Evolutionary conservation across 2,329 filamentous ascomycete species (phyloP).

Genomic region (Xylariaceae sp.): DNA sequence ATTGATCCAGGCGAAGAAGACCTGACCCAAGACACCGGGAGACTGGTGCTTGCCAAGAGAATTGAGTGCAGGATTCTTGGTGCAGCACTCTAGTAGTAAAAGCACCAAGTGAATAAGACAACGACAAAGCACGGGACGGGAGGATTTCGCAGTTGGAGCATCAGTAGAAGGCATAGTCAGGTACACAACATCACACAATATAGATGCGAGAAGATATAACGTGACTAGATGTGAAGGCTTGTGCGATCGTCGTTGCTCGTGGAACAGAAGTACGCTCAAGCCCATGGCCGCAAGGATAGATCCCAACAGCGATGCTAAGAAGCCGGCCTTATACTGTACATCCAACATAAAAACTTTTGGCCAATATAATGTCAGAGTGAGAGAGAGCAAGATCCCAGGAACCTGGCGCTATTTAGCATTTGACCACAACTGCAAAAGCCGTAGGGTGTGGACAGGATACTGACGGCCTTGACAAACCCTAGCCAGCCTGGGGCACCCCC

Average conservation of each 20-base stretch:
- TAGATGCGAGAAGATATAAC: constrained; percentile 25
- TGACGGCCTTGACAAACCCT: not conserved
- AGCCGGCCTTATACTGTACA: not conserved
- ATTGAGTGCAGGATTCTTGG: not conserved
- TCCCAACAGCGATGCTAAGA: not conserved
- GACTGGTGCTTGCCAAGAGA: constrained; percentile 11
- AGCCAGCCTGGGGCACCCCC: not conserved
- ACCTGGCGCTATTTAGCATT: not conserved
- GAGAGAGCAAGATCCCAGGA: not conserved
- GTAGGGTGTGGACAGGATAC: not conserved
- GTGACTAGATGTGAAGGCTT: constrained; percentile 18
- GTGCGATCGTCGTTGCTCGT: not conserved
- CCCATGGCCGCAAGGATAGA: not conserved
- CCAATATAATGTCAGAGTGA: not conserved
- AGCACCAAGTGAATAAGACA: not conserved
- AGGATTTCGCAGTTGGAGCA: not conserved
- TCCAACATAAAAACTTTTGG: not conserved
- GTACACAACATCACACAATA: constrained; percentile 18
- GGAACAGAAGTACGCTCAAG: not conserved
- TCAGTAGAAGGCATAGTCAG: constrained; percentile 10
- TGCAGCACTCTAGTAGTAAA: not conserved
- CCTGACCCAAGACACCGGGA: constrained; percentile 27
- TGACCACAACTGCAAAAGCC: not conserved
- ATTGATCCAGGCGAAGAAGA: constrained; percentile 35
- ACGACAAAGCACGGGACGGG: not conserved